Conservation (phyloP, 495 filamentous ascomycete genomes). For the Neurospora hispaniola region DNA sequence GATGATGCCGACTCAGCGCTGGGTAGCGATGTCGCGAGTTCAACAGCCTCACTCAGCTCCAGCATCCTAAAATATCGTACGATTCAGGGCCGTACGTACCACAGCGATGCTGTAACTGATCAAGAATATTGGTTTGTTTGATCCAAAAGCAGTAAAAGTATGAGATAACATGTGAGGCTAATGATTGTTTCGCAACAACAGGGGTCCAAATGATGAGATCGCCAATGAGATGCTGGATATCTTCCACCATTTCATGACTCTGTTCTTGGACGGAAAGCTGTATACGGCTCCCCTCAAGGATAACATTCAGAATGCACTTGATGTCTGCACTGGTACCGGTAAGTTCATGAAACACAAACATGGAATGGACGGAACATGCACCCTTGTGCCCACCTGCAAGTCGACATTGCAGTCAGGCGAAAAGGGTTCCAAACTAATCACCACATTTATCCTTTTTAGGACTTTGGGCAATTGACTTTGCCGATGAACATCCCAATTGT, state of each 20-base stretch:
- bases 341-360: background rate
- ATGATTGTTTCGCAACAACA: background rate
- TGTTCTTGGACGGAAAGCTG: constrained; percentile 42
- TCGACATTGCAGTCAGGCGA: background rate
- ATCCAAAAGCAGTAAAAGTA: background rate
- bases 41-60: constrained; percentile 20
- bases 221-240: constrained; percentile 27
- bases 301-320: constrained; percentile 33
- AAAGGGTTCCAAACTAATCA: background rate
- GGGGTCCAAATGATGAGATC: constrained; percentile 24
- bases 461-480: constrained; percentile 12
- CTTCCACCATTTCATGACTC: constrained; percentile 10
- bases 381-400: background rate
- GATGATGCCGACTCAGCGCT: constrained; percentile 29
- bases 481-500: constrained; percentile 37
- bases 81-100: constrained; percentile 21
- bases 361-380: background rate
- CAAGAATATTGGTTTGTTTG: constrained; percentile 17
- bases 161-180: background rate
- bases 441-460: background rate
- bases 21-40: constrained; percentile 21
- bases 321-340: constrained; percentile 31
- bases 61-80: constrained; percentile 27
- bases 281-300: constrained; percentile 36
- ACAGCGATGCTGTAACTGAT: constrained; percentile 12